phyloP scores from a whole-genome alignment of 495 filamentous ascomycete species.

The Aspergillus coremiiformis region DNA sequence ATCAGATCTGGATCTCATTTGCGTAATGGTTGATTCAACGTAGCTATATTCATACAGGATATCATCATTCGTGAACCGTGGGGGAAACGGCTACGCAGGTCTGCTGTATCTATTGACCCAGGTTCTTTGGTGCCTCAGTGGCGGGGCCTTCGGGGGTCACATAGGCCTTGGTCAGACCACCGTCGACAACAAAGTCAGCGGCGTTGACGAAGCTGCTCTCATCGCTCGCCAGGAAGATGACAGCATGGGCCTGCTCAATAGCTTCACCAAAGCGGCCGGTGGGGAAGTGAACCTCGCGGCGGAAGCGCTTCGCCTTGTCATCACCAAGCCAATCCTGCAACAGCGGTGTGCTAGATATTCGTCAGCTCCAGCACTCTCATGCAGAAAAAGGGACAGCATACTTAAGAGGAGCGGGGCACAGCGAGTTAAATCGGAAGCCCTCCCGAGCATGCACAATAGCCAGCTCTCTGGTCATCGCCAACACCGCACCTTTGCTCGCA shows the following conservation, averaged over 20 bases:
- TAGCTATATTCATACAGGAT: slow-evolving; percentile 10
- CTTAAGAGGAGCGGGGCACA: slow-evolving; percentile 92
- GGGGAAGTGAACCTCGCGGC: slow-evolving; percentile 93
- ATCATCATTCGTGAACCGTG: slow-evolving; percentile 10
- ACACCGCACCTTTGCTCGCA: slow-evolving; percentile 86
- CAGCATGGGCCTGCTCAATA: slow-evolving; percentile 89
- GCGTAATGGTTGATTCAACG: slow-evolving; percentile 15
- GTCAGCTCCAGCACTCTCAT: not conserved
- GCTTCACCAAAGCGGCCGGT: slow-evolving; percentile 92
- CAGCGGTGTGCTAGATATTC: slow-evolving; percentile 51
- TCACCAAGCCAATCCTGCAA: slow-evolving; percentile 94
- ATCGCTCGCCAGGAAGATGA: slow-evolving; percentile 88
- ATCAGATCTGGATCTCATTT: slow-evolving; percentile 38
- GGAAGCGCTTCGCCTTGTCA: slow-evolving; percentile 71
- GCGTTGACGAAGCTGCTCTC: slow-evolving; percentile 93
- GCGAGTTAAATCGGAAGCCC: slow-evolving; percentile 77
- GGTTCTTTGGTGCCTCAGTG: slow-evolving; percentile 61
- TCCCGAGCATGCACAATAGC: slow-evolving; percentile 81
- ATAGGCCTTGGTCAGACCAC: slow-evolving; percentile 93
- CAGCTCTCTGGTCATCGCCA: slow-evolving; percentile 76
- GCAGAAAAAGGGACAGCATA: slow-evolving; percentile 22
- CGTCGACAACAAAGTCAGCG: slow-evolving; percentile 91
- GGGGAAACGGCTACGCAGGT: not conserved
- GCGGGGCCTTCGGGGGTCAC: slow-evolving; percentile 83
- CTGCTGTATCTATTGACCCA: slow-evolving; percentile 22